Percentiles rank a stretch among this genome's conserved stretches.
Conservation (phyloP, 768 basidiomycete species). For the Pisolithus marmoratus region DNA sequence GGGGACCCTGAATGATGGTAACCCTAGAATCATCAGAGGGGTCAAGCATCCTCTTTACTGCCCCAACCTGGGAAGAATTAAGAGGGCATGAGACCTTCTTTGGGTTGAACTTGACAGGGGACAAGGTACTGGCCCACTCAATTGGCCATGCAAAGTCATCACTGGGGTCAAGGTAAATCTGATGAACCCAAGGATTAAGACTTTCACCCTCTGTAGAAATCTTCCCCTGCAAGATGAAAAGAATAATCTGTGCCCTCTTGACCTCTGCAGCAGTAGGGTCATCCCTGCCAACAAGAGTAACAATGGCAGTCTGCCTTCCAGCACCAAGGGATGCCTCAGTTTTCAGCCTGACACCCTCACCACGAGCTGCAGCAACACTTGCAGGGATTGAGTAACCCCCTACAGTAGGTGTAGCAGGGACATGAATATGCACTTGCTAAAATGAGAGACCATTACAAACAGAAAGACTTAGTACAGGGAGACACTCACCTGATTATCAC, state of each 20-base stretch:
- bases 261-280: conserved; percentile 55
- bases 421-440: conserved; percentile 16
- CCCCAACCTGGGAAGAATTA: conserved; percentile 35
- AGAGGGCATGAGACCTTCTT: conserved; percentile 23
- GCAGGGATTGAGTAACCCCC: conserved; percentile 21
- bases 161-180: conserved; percentile 27
- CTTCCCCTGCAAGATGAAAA: conserved; percentile 32
- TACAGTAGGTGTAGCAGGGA: conserved; percentile 16
- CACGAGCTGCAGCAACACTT: conserved; percentile 3
- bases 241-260: conserved; percentile 27
- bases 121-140: conserved; percentile 19
- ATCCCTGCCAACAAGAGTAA: conserved; percentile 51
- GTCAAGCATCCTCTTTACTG: conserved; percentile 35
- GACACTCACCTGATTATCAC: conserved; percentile 33
- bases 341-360: conserved; percentile 18
- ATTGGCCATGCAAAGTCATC: conserved; percentile 34
- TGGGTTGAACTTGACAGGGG: conserved; percentile 12
- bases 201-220: conserved; percentile 18
- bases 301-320: conserved; percentile 26
- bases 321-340: conserved; percentile 17
- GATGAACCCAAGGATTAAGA: conserved; percentile 33
- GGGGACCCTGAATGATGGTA: conserved; percentile 43
- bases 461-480: background rate
- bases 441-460: background rate
- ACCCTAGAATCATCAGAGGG: conserved; percentile 29